Evolutionary conservation across 805 yeast genomes (phyloP), one percentile per base, ranked within the genome.

Genomic region (Brettanomyces sp.): DNA sequence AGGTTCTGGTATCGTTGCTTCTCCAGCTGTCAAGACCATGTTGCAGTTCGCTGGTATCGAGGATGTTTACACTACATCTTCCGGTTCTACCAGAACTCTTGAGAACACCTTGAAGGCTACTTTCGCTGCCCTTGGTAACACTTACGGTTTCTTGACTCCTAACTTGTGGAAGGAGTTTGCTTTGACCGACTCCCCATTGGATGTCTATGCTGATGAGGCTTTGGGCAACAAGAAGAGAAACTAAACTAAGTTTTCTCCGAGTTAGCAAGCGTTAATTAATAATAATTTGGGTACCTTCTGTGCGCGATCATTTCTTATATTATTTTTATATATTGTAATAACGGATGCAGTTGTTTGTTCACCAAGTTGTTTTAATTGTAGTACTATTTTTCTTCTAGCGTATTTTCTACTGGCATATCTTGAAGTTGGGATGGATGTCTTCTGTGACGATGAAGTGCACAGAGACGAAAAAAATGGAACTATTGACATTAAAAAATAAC

Each of bases 41-140:
- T 79, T 93, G 79, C 96, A 91, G 80, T 86, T 93, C 72, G 99
- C 97, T 69, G 99, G 99, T 87, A 83, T 93, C 73, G 95, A 91
- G 79, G 99, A 93, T 77, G 95, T 93, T 67, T 93, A 90, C 89
- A 93, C 99, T 64, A 81, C 95, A 66, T 91, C 99, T 65, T 81
- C 93, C 59, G 99, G 99, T 77, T 86, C 96, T 65, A 93, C 99
- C 81, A 89, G 97, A 86, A 93, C 99, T 69, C 80, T 90, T 67
- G 99, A 93, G 81, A 93, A 93, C 96, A 93, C 99, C 73, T 85
- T 93, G 72, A 93, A 93, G 85, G 99, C 99, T 69, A 87, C 97
- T 67, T 93, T 93, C 81, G 90, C 84, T 75, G 99, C 99, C 68
- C 85, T 93, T 68, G 96, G 97, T 80, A 91, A 90, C 95, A 88